Conservation (phyloP, 805 yeast species). For the Kurtzmaniella cleridarum region DNA sequence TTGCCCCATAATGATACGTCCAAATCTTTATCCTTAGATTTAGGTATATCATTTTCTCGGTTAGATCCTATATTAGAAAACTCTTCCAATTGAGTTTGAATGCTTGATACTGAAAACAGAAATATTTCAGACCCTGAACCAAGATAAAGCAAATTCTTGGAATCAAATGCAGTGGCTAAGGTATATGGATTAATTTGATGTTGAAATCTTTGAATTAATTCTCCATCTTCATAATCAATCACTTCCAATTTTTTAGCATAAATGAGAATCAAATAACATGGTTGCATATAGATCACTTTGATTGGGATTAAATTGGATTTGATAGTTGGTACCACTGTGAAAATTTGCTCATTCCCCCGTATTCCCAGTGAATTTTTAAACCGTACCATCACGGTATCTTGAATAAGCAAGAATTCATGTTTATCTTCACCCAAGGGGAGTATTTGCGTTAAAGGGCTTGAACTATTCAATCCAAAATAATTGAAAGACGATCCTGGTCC, state of each 20-base stretch:
- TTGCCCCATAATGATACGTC: conserved; percentile 29
- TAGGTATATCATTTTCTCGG: conserved; percentile 12
- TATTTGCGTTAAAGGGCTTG: conserved; percentile 23
- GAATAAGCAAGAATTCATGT: conserved; percentile 19
- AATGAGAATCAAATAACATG: conserved; percentile 27
- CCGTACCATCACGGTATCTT: conserved; percentile 27
- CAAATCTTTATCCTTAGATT: conserved; percentile 18
- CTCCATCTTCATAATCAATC: conserved; percentile 30
- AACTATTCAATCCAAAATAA: conserved; percentile 31
- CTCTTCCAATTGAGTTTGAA: conserved; percentile 33
- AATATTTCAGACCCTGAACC: conserved; percentile 26
- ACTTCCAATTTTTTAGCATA: conserved; percentile 30
- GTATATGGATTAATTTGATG: conserved; percentile 26
- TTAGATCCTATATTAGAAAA: conserved; percentile 19
- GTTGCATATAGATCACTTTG: conserved; percentile 20
- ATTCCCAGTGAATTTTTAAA: conserved; percentile 6
- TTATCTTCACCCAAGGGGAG: conserved; percentile 10
- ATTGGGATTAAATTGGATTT: conserved; percentile 22
- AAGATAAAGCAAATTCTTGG: conserved; percentile 6
- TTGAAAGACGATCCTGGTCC: conserved; percentile 25
- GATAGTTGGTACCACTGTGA: conserved; percentile 13
- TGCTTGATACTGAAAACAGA: conserved; percentile 22
- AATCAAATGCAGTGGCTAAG: conserved; percentile 12
- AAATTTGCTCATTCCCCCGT: conserved; percentile 6
- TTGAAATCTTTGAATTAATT: conserved; percentile 26